Base-by-base conservation (phyloP, 306 rosid species). In the Pueraria montana region DNA sequence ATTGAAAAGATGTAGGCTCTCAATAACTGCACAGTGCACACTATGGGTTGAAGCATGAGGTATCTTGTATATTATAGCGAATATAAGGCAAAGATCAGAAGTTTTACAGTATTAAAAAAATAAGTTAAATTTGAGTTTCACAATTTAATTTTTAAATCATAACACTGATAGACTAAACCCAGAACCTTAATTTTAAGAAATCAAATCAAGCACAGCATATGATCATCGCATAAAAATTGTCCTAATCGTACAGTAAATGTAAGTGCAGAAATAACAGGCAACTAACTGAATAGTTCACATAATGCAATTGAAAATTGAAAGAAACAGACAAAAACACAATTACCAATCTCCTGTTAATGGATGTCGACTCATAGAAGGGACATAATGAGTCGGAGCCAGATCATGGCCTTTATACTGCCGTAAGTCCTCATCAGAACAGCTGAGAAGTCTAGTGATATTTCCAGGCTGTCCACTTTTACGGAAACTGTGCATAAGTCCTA, bases 311-410 rank as follows among this genome's bases (percentile, higher is more conserved):
- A 71, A 87, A 75, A 42, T 74, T 48, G 65, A 64, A 67, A 68
- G 10, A 72, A 24, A 27, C 20, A 58, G 18, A 58, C 17, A 55
- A 63, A n/a, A 8, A 8, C 14, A 64, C 18, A 79, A 72, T 88
- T 96, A 96, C 98, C 99, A 96, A 88, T 96, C 99, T 83, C 93
- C 99, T 6, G 99, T 94, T 67, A 96, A 81, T 53, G 99, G 99
- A 87, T 96, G 99, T 72, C 78, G 92, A 80, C 90, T 96, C 99
- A 96, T 94, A 67, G 98, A 96, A 76, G 97, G 99, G 55, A 96
- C 98, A 77, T 92, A 88, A 86, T 96, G 99, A n/a, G 99, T 96
- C 43, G 98, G 98, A 80, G 97, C 99, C 71, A 96, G 89, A 79
- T 96, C 92, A 75, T 84, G 90, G 79, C 98, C 99, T 77, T 89